These are phyloP conservation scores for Aureoboletus auriporus DNA, from an alignment of 768 basidiomycete species.

Conservation along the genomic window DNA sequence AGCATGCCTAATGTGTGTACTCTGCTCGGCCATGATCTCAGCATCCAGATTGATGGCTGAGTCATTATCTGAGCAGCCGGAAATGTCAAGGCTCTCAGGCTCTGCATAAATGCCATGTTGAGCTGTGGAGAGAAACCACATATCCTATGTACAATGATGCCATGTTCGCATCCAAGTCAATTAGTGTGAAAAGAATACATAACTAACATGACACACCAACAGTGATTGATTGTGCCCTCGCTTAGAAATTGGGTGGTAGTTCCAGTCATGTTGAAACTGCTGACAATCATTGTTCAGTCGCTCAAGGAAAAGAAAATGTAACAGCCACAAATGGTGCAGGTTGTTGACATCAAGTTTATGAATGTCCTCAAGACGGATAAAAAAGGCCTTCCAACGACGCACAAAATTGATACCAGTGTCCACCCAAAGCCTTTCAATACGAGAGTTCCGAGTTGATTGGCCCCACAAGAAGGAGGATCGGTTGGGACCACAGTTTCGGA, in stretches of 20 bases:
- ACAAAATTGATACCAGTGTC: constrained; percentile 40
- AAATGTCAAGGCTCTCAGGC: no score
- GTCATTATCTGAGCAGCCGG: no score
- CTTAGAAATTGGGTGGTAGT: constrained; percentile 31
- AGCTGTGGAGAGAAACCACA: no score
- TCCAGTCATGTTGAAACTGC: constrained; percentile 36
- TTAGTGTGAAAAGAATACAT: no score
- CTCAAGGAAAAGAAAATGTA: constrained; percentile 39
- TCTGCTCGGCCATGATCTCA: background rate
- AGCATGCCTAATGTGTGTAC: background rate
- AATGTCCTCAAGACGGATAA: constrained; percentile 30
- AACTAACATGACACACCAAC: background rate
- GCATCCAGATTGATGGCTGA: background rate
- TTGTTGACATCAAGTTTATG: constrained; percentile 33
- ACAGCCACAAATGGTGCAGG: constrained; percentile 39
- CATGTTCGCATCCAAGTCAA: no score
- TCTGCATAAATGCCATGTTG: no score
- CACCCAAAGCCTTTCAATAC: constrained; percentile 44
- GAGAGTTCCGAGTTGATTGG: constrained; percentile 38
- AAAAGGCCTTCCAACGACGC: constrained; percentile 40
- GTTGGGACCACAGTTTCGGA: constrained; percentile 21
- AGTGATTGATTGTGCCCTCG: constrained; percentile 1
- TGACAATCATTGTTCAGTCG: constrained; percentile 35
- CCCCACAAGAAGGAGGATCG: constrained; percentile 27
- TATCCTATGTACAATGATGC: no score